Base-by-base conservation (phyloP, 2,329 filamentous ascomycete species). In the Colletotrichum eremochloae region DNA sequence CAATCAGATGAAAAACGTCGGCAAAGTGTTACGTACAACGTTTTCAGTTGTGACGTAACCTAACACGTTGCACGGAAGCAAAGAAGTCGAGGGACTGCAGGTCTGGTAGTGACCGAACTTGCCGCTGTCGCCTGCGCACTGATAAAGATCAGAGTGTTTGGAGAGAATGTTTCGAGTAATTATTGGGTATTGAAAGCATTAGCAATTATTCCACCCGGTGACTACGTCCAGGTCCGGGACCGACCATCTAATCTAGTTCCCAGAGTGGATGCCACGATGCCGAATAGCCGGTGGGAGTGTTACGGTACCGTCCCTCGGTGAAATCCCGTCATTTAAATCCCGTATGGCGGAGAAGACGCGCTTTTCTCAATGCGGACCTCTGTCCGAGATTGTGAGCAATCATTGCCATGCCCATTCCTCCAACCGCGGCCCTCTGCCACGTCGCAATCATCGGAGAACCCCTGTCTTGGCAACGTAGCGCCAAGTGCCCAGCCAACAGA, bases 371-470 rank as follows among this genome's bases (percentile, higher is more conserved):
- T 15, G 24, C 29, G 62, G 40, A 50, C 20, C n/a, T 18, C 36
- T 20, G 36, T 44, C 62, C 62, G 62, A 31, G 60, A 64, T 55
- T 18, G n/a, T 9, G 50, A 44, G 36, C 38, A 55, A 29, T 40
- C n/a, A 53, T 38, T 8, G 7, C 8, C 24, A n/a, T 31, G 42
- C 18, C n/a, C 40, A n/a, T 44, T 31, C 12, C 24, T 8, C 40
- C 5, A 29, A 14, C 36, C 63, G 36, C 31, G 52, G 24, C 24
- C 56, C 33, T 40, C 24, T 33, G 7, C 20, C n/a, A 36, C 42
- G 55, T 36, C 33, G 48, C 48, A 63, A 63, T 56, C 66, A 56
- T 50, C 53, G 29, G 11, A 20, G 31, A 61, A 56, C 66, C 62
- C 62, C 38, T 31, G 62, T n/a, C 62, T 64, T 55, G 62, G 62